Evolutionary conservation across 2,329 filamentous ascomycete genomes (phyloP), one percentile per base, ranked within the genome.

Genomic region (Microdochium bolleyi): DNA sequence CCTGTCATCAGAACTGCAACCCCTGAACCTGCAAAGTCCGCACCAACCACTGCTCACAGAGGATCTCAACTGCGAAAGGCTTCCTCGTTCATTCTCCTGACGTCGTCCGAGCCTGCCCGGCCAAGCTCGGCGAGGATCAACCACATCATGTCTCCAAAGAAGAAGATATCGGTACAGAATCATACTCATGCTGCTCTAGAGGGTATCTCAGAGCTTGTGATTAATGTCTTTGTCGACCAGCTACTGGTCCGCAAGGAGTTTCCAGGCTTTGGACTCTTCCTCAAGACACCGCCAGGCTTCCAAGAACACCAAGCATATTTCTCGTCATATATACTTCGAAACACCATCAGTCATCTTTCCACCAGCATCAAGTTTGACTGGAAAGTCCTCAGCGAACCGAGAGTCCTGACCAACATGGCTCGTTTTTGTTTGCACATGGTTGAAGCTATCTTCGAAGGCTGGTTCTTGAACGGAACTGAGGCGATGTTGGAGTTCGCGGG

Each of bases 301-400:
- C 83, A 92, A 59, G 94, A 97, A 64, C 91, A 97, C 60, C 92
- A 96, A 62, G 90, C 91, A 0, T 95, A 92, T 65, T 96, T 99
- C 59, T 90, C 95, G 64, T 95, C 94, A 0, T 96, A 92, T 64
- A 74, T 97, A 2, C 73, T 97, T 21, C 82, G 85, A 25, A 87
- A 86, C 57, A 84, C 88, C 0, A 79, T 96, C 48, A 79, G 83
- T 2, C 82, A 87, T 27, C 71, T 96, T 16, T 81, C 82, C 32
- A 87, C 80, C 53, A 77, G 82, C 22, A 77, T 97, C 9, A 83
- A 89, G 55, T 70, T 86, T 2, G 82, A 92, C 57, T 83, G 88
- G 61, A 83, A 85, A 52, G 72, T 86, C 0, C 75, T 97, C 1
- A 81, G 83, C 53, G 92, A 97, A 64, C 89, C 94, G 1, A 84